Base-by-base conservation (phyloP, 169 alveolate species). In the Haemoproteus tartakovskyi region DNA sequence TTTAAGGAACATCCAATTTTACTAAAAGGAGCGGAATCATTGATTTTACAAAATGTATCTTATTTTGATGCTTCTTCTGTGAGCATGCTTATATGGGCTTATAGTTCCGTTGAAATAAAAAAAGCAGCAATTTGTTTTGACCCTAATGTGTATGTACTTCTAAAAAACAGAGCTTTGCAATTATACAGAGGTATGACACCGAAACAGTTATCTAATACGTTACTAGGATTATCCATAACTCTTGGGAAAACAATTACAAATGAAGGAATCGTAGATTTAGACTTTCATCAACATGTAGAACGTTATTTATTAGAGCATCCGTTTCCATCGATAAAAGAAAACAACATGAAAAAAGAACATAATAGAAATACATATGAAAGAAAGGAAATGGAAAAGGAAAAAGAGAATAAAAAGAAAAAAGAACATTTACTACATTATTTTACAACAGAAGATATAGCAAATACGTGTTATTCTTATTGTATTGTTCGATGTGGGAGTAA, bases 51-150 rank as follows among this genome's bases (percentile, higher is more conserved):
- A 41, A 67, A 54, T 30, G 27, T 67, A 3, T 22, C 40, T 1
- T 26, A 67, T 54, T 67, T 67, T 52, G 41, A 70, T 60, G 50
- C 54, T 36, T 38, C 61, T 16, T 54, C 82, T 22, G 33, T 67
- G 38, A 67, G 82, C 24, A 67, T 67, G 82, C 82, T 67, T 6
- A 38, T 67, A 41, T 67, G 82, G 82, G 74, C 82, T 0, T 67
- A 67, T 47, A 67, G 82, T 18, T 54, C 60, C 2, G 74, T 67
- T 12, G 82, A 67, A 43, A 59, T 46, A 9, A 67, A 67, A 46
- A 67, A 43, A n/a, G 33, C 29, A 4, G 60, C 51, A 37, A 19
- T 67, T 48, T 30, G 22, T 19, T 67, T 67, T 30, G 38, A 60
- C 47, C 18, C 40, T 6, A 60, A 26, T 40, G 38, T 67, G 43